phyloP scores from a whole-genome alignment of 352 stramenopile species.

The Phytophthora citricola region DNA sequence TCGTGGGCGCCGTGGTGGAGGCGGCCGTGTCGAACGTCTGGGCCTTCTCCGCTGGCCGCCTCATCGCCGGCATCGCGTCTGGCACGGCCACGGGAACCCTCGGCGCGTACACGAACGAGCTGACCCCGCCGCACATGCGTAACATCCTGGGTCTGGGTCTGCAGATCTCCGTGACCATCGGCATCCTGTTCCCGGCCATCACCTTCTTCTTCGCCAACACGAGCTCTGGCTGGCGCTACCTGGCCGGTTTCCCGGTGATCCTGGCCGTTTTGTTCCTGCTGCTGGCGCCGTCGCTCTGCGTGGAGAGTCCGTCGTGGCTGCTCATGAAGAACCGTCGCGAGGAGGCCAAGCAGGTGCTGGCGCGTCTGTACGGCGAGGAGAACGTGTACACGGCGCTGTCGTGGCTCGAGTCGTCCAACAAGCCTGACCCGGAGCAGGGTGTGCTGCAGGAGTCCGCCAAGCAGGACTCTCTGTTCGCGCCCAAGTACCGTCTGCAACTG shows the following conservation, averaged over 20 bases:
- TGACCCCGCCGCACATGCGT: too few relatives aligned
- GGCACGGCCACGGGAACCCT: too few relatives aligned
- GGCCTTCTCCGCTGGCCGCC: too few relatives aligned
- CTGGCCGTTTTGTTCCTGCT: slow-evolving; percentile 42
- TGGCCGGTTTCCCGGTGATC: slow-evolving; percentile 40
- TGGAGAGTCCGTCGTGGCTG: slow-evolving; percentile 46
- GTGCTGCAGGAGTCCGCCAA: slow-evolving; percentile 19
- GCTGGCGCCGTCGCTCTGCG: slow-evolving; percentile 44
- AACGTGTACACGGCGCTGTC: slow-evolving; percentile 35
- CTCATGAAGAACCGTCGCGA: neutral
- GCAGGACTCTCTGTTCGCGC: slow-evolving; percentile 27
- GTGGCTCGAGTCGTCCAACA: slow-evolving; percentile 27
- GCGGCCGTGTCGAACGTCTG: too few relatives aligned
- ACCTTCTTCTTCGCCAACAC: slow-evolving; percentile 27
- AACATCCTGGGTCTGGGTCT: slow-evolving; percentile 29
- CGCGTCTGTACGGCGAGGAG: slow-evolving; percentile 34
- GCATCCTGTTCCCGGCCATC: slow-evolving; percentile 28
- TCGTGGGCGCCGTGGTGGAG: slow-evolving; percentile 30
- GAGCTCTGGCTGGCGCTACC: slow-evolving; percentile 17
- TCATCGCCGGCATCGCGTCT: too few relatives aligned
- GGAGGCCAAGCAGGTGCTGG: slow-evolving; percentile 14
- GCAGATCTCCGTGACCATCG: slow-evolving; percentile 32
- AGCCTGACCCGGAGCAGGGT: slow-evolving; percentile 21
- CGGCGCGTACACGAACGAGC: too few relatives aligned
- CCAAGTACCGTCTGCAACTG: slow-evolving; percentile 43